Evolutionary conservation across 495 filamentous ascomycete genomes (phyloP).

Genomic region (Penicillium waksmanii): DNA sequence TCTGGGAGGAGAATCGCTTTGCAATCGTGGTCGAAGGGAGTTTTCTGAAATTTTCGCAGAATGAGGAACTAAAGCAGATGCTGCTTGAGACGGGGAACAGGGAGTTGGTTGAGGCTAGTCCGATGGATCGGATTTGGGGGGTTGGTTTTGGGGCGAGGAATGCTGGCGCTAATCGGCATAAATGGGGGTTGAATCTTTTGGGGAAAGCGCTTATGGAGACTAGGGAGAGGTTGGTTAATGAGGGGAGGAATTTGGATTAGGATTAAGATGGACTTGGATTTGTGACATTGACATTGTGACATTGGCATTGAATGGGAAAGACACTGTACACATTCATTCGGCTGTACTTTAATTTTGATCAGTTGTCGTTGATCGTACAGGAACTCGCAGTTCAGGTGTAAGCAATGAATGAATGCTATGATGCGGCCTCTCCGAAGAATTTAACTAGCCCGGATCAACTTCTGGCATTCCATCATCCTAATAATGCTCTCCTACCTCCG

Average conservation of each 20-base stretch:
- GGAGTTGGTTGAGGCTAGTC: conserved; percentile 18
- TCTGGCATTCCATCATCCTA: too few relatives aligned
- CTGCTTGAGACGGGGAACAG: conserved; percentile 14
- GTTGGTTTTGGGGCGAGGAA: conserved; percentile 12
- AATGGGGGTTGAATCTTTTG: conserved; percentile 16
- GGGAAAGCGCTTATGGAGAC: conserved; percentile 13
- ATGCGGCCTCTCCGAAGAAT: too few relatives aligned
- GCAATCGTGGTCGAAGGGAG: conserved; percentile 7
- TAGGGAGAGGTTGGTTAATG: conserved; percentile 5
- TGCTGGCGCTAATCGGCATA: not conserved
- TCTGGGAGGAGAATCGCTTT: conserved; percentile 9
- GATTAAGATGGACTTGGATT: too few relatives aligned
- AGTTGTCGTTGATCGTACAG: too few relatives aligned
- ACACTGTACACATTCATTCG: not conserved
- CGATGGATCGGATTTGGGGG: conserved; percentile 17
- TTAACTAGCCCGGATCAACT: too few relatives aligned
- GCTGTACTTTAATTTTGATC: too few relatives aligned
- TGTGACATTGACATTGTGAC: too few relatives aligned
- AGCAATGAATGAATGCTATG: too few relatives aligned
- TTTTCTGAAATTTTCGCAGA: conserved; percentile 19
- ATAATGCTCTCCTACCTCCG: too few relatives aligned
- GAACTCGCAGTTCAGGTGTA: too few relatives aligned
- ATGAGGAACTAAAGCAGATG: conserved; percentile 7
- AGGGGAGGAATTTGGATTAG: not conserved
- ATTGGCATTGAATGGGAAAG: too few relatives aligned